A percentile compares a stretch with the other conserved stretches of the same genome.
Evolutionary conservation across 1,284 basidiomycete genomes (phyloP).

Genomic region (Gastroboletus turbinatus): DNA sequence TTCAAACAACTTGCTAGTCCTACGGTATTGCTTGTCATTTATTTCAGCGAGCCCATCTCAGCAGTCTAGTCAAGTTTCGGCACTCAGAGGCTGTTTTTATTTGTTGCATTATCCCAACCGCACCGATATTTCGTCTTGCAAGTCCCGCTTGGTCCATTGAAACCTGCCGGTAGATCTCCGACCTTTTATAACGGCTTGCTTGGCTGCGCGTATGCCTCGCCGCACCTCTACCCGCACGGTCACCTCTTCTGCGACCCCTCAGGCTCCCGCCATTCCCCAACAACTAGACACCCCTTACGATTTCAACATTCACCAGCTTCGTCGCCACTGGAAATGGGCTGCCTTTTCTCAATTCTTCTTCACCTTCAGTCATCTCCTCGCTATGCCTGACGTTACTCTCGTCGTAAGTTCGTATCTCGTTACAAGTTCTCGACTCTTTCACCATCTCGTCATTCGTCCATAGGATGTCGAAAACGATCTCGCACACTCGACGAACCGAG

Average conservation of each 20-base stretch:
- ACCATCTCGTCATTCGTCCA: constrained; percentile 12
- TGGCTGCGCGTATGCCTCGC: constrained; percentile 41
- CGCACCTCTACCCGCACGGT: constrained; percentile 31
- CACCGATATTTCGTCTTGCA: constrained; percentile 17
- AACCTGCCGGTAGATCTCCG: constrained; percentile 36
- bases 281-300: constrained; percentile 37
- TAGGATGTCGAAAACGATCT: constrained; percentile 81
- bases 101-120: constrained; percentile 22
- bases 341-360: constrained; percentile 80
- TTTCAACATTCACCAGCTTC: constrained; percentile 44
- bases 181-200: constrained; percentile 37
- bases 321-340: constrained; percentile 82
- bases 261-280: constrained; percentile 21
- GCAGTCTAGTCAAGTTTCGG: constrained; percentile 11
- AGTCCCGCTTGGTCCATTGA: constrained; percentile 21
- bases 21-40: constrained; percentile 7
- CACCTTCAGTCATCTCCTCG: constrained; percentile 68
- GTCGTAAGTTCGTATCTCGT: constrained; percentile 45
- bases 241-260: constrained; percentile 29
- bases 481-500: constrained; percentile 53
- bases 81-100: constrained; percentile 13
- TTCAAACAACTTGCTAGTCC: constrained; percentile 1
- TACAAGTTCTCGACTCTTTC: not conserved
- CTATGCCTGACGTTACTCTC: constrained; percentile 62
- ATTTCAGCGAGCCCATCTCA: constrained; percentile 11